Conservation (phyloP, 2,329 filamentous ascomycete genomes). For the Calonectria hongkongensis region DNA sequence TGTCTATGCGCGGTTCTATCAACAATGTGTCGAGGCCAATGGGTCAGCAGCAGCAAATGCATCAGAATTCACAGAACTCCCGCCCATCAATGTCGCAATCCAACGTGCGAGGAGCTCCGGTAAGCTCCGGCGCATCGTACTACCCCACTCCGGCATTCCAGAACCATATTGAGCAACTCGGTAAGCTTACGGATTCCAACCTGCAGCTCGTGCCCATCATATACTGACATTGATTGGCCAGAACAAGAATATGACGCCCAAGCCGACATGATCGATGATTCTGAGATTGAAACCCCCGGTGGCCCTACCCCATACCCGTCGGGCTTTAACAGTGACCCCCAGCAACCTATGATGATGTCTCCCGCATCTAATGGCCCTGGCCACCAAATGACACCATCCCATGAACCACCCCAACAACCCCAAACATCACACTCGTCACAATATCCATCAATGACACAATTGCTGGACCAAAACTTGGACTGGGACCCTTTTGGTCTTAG, state of each 20-base stretch:
- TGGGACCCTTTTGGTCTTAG: slow-evolving; percentile 95
- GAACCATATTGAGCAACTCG: slow-evolving; percentile 95
- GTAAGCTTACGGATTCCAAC: slow-evolving; percentile 78
- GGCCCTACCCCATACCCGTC: slow-evolving; percentile 80
- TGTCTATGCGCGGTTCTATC: slow-evolving; percentile 65
- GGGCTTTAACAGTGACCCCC: slow-evolving; percentile 69
- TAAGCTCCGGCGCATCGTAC: slow-evolving; percentile 72
- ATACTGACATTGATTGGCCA: slow-evolving; percentile 80
- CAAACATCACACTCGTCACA: slow-evolving; percentile 55
- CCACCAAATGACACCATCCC: slow-evolving; percentile 61
- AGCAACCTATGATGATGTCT: slow-evolving; percentile 66
- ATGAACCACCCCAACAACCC: slow-evolving; percentile 59
- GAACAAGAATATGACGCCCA: slow-evolving; percentile 98
- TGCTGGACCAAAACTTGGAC: slow-evolving; percentile 88
- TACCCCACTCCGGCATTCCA: slow-evolving; percentile 90
- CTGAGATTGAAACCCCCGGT: slow-evolving; percentile 80
- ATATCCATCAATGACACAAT: slow-evolving; percentile 79
- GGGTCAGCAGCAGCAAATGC: slow-evolving; percentile 50
- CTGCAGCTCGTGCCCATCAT: slow-evolving; percentile 71
- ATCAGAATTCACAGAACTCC: slow-evolving; percentile 49
- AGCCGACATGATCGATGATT: slow-evolving; percentile 90
- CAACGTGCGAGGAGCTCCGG: slow-evolving; percentile 60
- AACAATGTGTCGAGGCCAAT: slow-evolving; percentile 57
- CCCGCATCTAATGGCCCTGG: slow-evolving; percentile 62
- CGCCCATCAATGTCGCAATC: slow-evolving; percentile 62